Conservation (phyloP, 306 rosid species). For the Cicer chorassanicum region DNA sequence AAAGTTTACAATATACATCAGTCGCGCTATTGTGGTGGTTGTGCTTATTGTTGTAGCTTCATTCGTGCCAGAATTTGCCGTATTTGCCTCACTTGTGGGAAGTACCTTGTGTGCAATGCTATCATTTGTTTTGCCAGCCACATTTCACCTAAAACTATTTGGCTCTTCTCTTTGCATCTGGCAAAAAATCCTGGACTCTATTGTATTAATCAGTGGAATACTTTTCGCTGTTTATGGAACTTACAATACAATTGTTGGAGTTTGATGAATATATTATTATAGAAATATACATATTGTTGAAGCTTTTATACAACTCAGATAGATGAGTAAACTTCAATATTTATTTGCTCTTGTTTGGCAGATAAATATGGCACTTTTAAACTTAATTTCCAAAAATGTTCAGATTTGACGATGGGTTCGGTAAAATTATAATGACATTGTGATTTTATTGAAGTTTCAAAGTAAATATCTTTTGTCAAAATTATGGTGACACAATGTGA, state of each 20-base stretch:
- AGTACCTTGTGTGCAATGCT: slow-evolving; percentile 82
- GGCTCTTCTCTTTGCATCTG: slow-evolving; percentile 67
- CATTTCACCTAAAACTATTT: slow-evolving; percentile 69
- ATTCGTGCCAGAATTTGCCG: slow-evolving; percentile 71
- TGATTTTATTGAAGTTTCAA: too few species aligned
- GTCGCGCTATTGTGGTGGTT: slow-evolving; percentile 72
- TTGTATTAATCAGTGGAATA: slow-evolving; percentile 65
- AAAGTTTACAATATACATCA: slow-evolving; percentile 48
- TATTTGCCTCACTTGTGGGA: slow-evolving; percentile 81
- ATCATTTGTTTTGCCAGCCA: slow-evolving; percentile 87
- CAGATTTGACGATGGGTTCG: too few species aligned
- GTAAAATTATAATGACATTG: too few species aligned
- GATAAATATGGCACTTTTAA: too few species aligned
- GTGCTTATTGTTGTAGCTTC: slow-evolving; percentile 68
- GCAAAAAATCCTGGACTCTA: slow-evolving; percentile 65
- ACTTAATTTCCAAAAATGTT: too few species aligned
- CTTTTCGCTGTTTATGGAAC: slow-evolving; percentile 87
- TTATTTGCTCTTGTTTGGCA: too few species aligned
- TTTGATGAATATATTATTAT: slow-evolving; percentile 44
- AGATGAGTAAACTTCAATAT: not conserved
- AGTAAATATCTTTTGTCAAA: too few species aligned
- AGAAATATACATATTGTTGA: slow-evolving; percentile 21
- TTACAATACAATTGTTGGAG: slow-evolving; percentile 62
- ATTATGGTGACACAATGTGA: too few species aligned
- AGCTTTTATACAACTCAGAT: slow-evolving; percentile 26